A percentile compares a stretch with the other conserved stretches of the same genome.
These are phyloP conservation scores for Trametes cinnabarina DNA, from an alignment of 768 basidiomycete species.

Conservation along the genomic window DNA sequence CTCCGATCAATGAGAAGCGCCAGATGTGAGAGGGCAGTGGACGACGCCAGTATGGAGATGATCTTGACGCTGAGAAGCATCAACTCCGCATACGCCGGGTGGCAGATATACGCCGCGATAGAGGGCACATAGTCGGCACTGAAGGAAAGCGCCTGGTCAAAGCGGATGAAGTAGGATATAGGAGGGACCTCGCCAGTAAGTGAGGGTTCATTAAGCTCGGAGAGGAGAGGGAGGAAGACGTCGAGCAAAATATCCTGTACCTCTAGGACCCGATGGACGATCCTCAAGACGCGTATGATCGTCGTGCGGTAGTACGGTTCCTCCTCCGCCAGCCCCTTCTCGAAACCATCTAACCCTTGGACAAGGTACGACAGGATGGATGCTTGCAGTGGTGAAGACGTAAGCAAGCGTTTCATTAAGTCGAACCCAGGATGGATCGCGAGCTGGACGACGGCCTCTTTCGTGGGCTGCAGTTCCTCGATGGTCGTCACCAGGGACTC, in stretches of 20 bases:
- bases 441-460: conserved; percentile 53
- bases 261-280: conserved; percentile 77
- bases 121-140: conserved; percentile 72
- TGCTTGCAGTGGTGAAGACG: conserved; percentile 66
- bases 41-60: conserved; percentile 61
- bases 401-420: conserved; percentile 75
- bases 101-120: conserved; percentile 77
- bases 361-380: conserved; percentile 77
- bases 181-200: conserved; percentile 56
- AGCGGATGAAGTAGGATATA: conserved; percentile 66
- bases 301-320: conserved; percentile 71
- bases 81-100: conserved; percentile 68
- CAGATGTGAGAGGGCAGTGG: conserved; percentile 67
- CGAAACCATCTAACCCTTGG: conserved; percentile 76
- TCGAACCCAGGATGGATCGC: conserved; percentile 86
- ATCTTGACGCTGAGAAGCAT: conserved; percentile 78
- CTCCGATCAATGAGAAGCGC: conserved; percentile 79
- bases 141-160: conserved; percentile 75
- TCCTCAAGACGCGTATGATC: conserved; percentile 77
- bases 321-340: conserved; percentile 64
- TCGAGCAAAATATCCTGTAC: conserved; percentile 90
- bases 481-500: conserved; percentile 61
- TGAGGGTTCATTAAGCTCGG: conserved; percentile 57
- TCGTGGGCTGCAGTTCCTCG: conserved; percentile 52
- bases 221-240: conserved; percentile 74